Base-by-base conservation (phyloP, 345 rosid species). In the Adansonia digitata region DNA sequence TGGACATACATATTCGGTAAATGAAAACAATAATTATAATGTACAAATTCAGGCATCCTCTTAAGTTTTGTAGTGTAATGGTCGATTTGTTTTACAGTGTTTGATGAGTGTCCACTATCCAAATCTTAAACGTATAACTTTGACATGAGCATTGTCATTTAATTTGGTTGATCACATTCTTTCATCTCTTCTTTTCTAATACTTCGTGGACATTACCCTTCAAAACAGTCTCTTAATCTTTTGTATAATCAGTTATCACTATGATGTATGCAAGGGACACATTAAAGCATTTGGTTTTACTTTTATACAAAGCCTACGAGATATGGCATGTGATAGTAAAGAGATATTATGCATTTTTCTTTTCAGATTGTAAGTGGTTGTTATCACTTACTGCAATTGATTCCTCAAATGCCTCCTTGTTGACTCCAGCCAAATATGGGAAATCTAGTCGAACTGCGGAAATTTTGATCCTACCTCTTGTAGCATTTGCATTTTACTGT, bases 361-460 rank as follows among this genome's bases (percentile, higher is more conserved):
- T 69, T 69, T 69, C 73, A 69, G 73, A 49, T 69, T 69, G 73
- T 69, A 69, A 69, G 73, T 45, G 60, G 73, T 49, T 69, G 73
- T 69, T 69, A 69, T 11, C 56, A 68, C 60, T 49, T 49, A n/a
- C 73, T 69, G 73, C 60, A 69, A 51, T 69, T 49, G 59, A 31
- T 69, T 69, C 59, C 59, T 69, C n/a, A 48, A 68, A 69, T 69
- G 59, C 59, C 9, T 31, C 42, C 59, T 48, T 31, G 43, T 69
- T 49, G 43, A 49, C 45, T 31, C 45, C 60, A 31, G 35, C 39
- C 45, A 55, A 69, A 49, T 12, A 31, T 49, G 73, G 73, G 45
- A 69, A 69, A 46, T 34, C 73, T 51, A 49, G 29, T 29, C 29
- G 29, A 49, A 69, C 26, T 69, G 60, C 3, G 7, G 29, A 12